phyloP scores from a whole-genome alignment of 257 asterid genomes.

The Sherardia arvensis region DNA sequence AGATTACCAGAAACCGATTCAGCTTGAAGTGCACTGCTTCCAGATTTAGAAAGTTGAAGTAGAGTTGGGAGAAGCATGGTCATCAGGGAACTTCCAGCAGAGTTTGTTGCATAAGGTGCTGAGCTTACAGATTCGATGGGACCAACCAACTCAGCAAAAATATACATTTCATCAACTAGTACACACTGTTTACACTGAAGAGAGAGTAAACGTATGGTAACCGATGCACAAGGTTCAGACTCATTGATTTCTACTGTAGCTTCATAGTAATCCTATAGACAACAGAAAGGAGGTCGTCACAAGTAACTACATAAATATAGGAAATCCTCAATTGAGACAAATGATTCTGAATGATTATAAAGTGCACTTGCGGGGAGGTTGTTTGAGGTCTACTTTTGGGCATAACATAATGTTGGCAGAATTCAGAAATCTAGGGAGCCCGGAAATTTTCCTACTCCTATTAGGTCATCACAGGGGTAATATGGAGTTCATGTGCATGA shows the following conservation, averaged over 20 bases:
- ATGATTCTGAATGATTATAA: background rate
- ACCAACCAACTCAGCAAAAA: constrained; percentile 52
- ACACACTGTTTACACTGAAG: constrained; percentile 63
- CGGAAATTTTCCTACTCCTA: background rate
- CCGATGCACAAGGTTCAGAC: constrained; percentile 60
- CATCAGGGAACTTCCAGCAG: constrained; percentile 60
- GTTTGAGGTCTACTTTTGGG: too few species aligned
- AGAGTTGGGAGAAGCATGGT: constrained; percentile 86
- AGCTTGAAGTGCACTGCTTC: constrained; percentile 29
- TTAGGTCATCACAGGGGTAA: background rate
- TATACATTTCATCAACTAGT: constrained; percentile 64
- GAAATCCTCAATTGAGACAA: background rate
- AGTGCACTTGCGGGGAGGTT: background rate
- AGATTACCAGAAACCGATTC: constrained; percentile 33
- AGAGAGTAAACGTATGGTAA: constrained; percentile 70
- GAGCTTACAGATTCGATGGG: constrained; percentile 40
- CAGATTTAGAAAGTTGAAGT: constrained; percentile 69
- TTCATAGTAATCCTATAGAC: constrained; percentile 75
- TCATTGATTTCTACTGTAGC: constrained; percentile 86
- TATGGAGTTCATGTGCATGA: background rate
- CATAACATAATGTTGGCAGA: background rate
- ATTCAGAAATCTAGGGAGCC: background rate
- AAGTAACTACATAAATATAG: background rate
- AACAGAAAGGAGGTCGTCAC: constrained; percentile 3
- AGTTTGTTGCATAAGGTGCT: constrained; percentile 30